A percentile compares a stretch with the other conserved stretches of the same genome.
These are phyloP conservation scores for Tulasnella sp. DNA, from an alignment of 768 basidiomycete genomes.

Conservation along the genomic window DNA sequence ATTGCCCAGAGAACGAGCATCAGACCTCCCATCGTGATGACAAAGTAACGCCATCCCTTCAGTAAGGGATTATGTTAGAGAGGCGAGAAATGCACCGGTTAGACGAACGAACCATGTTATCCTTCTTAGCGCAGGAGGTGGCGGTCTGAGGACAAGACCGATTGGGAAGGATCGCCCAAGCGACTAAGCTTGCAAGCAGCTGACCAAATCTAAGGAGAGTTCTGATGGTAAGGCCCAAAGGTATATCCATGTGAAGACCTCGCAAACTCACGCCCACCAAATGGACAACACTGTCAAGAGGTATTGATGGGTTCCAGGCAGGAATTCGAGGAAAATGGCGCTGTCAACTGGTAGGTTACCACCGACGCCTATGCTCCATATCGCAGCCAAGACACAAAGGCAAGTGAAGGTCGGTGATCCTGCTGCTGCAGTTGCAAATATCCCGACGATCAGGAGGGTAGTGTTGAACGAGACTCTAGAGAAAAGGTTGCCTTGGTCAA, in stretches of 20 bases:
- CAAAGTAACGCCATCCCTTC: slow-evolving; percentile 67
- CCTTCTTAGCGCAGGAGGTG: slow-evolving; percentile 32
- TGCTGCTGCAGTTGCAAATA: slow-evolving; percentile 55
- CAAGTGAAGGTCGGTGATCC: slow-evolving; percentile 44
- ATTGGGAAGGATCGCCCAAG: slow-evolving; percentile 63
- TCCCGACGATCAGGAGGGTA: slow-evolving; percentile 54
- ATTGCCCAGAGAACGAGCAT: slow-evolving; percentile 51
- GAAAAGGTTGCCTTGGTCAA: not conserved
- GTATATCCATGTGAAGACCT: not conserved
- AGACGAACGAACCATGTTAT: slow-evolving; percentile 36
- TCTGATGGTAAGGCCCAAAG: not conserved
- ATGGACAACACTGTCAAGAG: slow-evolving; percentile 62
- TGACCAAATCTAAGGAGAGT: slow-evolving; percentile 38
- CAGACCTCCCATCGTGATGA: slow-evolving; percentile 60
- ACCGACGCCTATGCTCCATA: slow-evolving; percentile 58
- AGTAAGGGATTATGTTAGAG: not conserved
- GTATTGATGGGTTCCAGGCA: slow-evolving; percentile 63
- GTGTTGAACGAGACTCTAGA: slow-evolving; percentile 52
- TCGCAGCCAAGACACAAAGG: slow-evolving; percentile 32
- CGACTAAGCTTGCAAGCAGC: slow-evolving; percentile 49
- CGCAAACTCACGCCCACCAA: slow-evolving; percentile 47
- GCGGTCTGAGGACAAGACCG: slow-evolving; percentile 43
- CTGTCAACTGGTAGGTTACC: slow-evolving; percentile 68
- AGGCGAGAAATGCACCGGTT: not conserved
- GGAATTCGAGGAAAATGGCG: slow-evolving; percentile 64